A percentile compares a stretch with the other conserved stretches of the same genome.
Evolutionary conservation across 805 yeast species (phyloP).

Genomic region (Spathaspora girioi): DNA sequence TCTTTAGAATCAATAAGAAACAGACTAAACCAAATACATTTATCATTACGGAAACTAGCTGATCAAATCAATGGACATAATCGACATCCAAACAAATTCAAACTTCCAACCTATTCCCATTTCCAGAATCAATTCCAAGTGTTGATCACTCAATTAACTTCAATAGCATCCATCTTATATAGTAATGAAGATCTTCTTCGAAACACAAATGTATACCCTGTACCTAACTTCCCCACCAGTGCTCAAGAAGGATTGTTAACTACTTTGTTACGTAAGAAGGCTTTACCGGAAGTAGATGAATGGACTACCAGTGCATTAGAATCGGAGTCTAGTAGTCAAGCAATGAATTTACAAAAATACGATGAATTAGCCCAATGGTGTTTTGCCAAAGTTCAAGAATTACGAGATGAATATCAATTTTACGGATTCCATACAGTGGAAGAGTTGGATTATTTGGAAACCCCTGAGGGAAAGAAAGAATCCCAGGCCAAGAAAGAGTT

Average conservation of each 20-base stretch:
- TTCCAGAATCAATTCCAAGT: slow-evolving; percentile 84
- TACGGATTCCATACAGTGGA: slow-evolving; percentile 56
- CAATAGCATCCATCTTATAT: slow-evolving; percentile 69
- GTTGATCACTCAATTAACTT: slow-evolving; percentile 73
- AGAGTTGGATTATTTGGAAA: slow-evolving; percentile 35
- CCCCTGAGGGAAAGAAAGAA: slow-evolving; percentile 30
- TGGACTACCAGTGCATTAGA: slow-evolving; percentile 58
- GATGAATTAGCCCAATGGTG: slow-evolving; percentile 76
- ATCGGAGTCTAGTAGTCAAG: slow-evolving; percentile 7
- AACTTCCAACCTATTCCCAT: slow-evolving; percentile 51
- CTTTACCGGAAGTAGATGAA: slow-evolving; percentile 82
- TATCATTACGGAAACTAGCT: slow-evolving; percentile 33
- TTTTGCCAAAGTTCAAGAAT: slow-evolving; percentile 46
- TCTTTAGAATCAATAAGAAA: slow-evolving; percentile 39
- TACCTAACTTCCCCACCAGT: slow-evolving; percentile 79
- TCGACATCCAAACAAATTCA: slow-evolving; percentile 33
- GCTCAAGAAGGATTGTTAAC: slow-evolving; percentile 80
- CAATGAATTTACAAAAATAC: slow-evolving; percentile 30
- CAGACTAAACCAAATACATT: slow-evolving; percentile 39
- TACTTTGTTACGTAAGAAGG: slow-evolving; percentile 81
- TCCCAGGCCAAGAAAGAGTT: slow-evolving; percentile 17
- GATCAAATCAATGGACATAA: slow-evolving; percentile 35
- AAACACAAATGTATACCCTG: slow-evolving; percentile 76
- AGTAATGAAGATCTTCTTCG: slow-evolving; percentile 56
- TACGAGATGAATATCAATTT: slow-evolving; percentile 55